A percentile compares a stretch with the other conserved stretches of the same genome.
Evolutionary conservation across 371 early-diverging fungal genomes (phyloP).

Genomic region (Mortierella sp.): DNA sequence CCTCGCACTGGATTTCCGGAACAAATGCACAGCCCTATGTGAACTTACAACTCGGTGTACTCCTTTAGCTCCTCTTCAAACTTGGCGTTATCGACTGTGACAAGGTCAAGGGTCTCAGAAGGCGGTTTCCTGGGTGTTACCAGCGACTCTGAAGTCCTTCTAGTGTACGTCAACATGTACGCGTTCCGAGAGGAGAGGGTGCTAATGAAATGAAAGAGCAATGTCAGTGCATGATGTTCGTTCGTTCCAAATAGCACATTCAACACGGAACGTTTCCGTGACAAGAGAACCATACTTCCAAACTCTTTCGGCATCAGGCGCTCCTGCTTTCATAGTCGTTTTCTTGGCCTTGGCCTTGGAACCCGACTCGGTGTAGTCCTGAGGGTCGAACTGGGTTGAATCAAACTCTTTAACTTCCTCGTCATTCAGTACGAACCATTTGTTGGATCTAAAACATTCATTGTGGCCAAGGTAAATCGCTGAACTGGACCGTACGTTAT

Average conservation of each 20-base stretch:
- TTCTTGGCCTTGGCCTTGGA: conserved; percentile 27
- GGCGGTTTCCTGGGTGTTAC: conserved; percentile 21
- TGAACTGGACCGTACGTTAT: neutral
- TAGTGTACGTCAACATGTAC: conserved; percentile 58
- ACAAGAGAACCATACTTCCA: conserved; percentile 10
- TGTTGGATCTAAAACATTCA: conserved; percentile 26
- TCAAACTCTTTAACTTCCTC: conserved; percentile 55
- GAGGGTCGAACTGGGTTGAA: conserved; percentile 46
- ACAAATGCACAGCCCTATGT: neutral
- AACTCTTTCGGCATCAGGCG: conserved; percentile 15
- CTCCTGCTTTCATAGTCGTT: conserved; percentile 15
- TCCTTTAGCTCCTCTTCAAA: conserved; percentile 27
- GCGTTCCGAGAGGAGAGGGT: conserved; percentile 58
- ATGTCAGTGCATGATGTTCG: neutral
- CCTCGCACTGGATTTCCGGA: neutral
- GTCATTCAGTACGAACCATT: conserved; percentile 62
- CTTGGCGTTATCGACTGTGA: conserved; percentile 30
- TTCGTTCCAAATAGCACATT: neutral
- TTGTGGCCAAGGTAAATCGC: neutral
- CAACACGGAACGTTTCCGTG: neutral
- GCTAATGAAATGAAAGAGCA: conserved; percentile 7
- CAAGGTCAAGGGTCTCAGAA: conserved; percentile 17
- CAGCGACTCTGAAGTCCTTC: neutral
- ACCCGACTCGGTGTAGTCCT: conserved; percentile 21
- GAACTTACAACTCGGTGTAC: conserved; percentile 11